Evolutionary conservation across 345 rosid genomes (phyloP).

Genomic region (Cardamine occulta): DNA sequence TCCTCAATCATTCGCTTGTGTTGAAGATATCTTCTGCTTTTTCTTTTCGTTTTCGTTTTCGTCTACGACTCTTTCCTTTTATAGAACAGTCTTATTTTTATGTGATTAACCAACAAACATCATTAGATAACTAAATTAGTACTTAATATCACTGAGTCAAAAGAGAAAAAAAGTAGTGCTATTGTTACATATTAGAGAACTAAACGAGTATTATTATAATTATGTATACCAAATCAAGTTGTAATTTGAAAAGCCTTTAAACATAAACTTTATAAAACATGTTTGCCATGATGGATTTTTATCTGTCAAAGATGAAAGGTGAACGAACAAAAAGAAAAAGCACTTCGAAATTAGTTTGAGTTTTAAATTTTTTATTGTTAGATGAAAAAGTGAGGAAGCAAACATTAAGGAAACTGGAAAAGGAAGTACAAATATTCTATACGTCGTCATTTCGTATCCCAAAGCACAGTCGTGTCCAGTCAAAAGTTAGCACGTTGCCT

Average conservation of each 20-base stretch:
- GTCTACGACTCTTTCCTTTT: slow-evolving; percentile 28
- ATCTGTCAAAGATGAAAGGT: slow-evolving; percentile 63
- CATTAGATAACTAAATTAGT: background rate
- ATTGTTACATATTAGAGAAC: background rate
- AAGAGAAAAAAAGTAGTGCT: background rate
- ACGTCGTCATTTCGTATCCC: too few relatives aligned
- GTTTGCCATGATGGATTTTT: background rate
- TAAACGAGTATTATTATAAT: background rate
- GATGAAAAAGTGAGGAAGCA: too few relatives aligned
- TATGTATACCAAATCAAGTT: background rate
- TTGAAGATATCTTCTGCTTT: slow-evolving; percentile 31
- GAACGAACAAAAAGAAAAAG: slow-evolving; percentile 35
- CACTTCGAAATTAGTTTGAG: too few relatives aligned
- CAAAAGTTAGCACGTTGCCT: too few relatives aligned
- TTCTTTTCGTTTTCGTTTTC: background rate
- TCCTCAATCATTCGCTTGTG: slow-evolving; percentile 35
- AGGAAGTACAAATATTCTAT: too few relatives aligned
- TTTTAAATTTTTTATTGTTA: too few relatives aligned
- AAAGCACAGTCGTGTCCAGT: too few relatives aligned
- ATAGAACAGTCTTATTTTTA: slow-evolving; percentile 7
- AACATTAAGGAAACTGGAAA: too few relatives aligned
- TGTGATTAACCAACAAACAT: slow-evolving; percentile 8
- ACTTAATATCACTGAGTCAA: background rate
- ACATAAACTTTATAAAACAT: background rate
- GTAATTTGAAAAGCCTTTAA: background rate